Evolutionary conservation across 2,329 filamentous ascomycete species (phyloP).

Genomic region (Hymenoscyphus repandus): DNA sequence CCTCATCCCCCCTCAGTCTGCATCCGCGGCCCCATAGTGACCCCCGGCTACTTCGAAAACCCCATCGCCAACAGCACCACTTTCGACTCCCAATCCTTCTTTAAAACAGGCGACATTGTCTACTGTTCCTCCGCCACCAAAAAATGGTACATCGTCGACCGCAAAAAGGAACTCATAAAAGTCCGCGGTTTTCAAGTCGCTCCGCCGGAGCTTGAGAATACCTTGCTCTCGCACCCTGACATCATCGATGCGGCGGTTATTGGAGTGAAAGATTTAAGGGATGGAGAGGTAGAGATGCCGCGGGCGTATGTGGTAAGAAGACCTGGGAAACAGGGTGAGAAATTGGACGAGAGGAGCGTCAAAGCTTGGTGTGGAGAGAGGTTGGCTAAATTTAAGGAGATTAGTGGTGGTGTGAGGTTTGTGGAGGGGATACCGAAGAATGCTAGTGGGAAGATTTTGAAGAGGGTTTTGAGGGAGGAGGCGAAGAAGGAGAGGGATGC

Average conservation of each 20-base stretch:
- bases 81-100: slow-evolving; percentile 62
- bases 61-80: slow-evolving; percentile 18
- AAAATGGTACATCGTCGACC: slow-evolving; percentile 62
- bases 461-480: slow-evolving; percentile 38
- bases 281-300: slow-evolving; percentile 46
- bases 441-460: slow-evolving; percentile 48
- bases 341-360: slow-evolving; percentile 42
- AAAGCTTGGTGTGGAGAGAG: slow-evolving; percentile 52
- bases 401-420: slow-evolving; percentile 67
- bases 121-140: slow-evolving; percentile 62
- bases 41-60: slow-evolving; percentile 68
- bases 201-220: slow-evolving; percentile 38
- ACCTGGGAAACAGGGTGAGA: slow-evolving; percentile 32
- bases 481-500: slow-evolving; percentile 3
- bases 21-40: slow-evolving; percentile 65
- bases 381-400: slow-evolving; percentile 59
- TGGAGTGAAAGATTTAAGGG: slow-evolving; percentile 37
- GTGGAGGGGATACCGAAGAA: slow-evolving; percentile 68
- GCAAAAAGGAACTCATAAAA: slow-evolving; percentile 59
- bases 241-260: slow-evolving; percentile 58
- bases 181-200: slow-evolving; percentile 40
- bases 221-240: slow-evolving; percentile 29
- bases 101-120: slow-evolving; percentile 67
- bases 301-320: slow-evolving; percentile 41
- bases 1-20: slow-evolving; percentile 41